These are phyloP conservation scores for Echites panduratus DNA, from an alignment of 257 asterid genomes.

Conservation along the genomic window DNA sequence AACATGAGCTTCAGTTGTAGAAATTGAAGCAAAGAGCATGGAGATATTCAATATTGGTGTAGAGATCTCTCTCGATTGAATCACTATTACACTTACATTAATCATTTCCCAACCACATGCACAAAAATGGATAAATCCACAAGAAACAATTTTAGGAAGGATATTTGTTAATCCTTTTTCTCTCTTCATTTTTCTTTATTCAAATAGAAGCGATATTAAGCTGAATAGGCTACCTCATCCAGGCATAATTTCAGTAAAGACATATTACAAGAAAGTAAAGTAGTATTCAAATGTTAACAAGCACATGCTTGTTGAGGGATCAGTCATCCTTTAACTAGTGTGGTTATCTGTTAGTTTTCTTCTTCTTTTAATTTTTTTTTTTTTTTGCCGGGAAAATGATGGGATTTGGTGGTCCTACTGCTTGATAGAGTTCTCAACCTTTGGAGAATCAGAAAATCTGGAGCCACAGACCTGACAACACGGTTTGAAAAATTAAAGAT, in stretches of 20 bases:
- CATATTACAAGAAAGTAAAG: neutral
- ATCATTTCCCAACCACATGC: neutral
- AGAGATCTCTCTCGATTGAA: neutral
- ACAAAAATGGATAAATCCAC: neutral
- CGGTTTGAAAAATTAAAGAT: too few species aligned
- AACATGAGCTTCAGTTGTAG: neutral
- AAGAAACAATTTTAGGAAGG: neutral
- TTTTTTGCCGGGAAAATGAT: too few species aligned
- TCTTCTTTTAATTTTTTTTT: too few species aligned
- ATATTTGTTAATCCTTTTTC: neutral
- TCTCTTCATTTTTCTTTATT: neutral
- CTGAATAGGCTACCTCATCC: neutral
- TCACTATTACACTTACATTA: neutral
- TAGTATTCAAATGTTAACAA: neutral
- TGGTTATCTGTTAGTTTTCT: neutral
- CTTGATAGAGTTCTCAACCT: too few species aligned
- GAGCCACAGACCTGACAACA: too few species aligned
- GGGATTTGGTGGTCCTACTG: too few species aligned
- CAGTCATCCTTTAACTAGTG: neutral
- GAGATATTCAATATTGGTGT: neutral
- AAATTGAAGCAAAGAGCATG: neutral
- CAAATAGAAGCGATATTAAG: neutral
- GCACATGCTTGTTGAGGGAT: neutral
- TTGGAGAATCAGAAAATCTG: too few species aligned
- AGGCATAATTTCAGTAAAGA: neutral